Conservation (phyloP, 257 asterid species). For the Misopates orontium region DNA sequence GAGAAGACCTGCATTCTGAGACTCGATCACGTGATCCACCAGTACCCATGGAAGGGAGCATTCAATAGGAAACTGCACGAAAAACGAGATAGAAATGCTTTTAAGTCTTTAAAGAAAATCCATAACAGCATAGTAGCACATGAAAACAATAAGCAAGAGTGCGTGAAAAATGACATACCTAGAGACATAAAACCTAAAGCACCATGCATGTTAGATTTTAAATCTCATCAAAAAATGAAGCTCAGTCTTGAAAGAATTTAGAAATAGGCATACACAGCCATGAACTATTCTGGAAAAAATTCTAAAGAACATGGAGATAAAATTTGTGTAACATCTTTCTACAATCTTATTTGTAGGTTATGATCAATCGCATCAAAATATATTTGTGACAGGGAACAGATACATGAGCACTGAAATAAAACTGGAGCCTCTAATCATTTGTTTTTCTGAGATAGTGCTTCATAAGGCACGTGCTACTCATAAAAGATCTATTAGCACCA, state of each 20-base stretch:
- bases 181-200: conserved; percentile 2
- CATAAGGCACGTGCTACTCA: background rate
- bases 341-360: background rate
- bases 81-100: conserved; percentile 11
- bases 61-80: conserved; percentile 89
- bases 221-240: background rate
- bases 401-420: background rate
- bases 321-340: background rate
- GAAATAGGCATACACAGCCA: background rate
- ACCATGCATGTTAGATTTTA: conserved; percentile 1
- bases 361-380: background rate
- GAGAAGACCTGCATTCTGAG: conserved; percentile 77
- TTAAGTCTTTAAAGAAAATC: conserved; percentile 19
- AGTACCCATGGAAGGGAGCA: conserved; percentile 99
- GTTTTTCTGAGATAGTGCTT: background rate
- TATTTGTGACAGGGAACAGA: conserved; percentile 7
- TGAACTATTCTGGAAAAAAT: background rate
- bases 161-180: conserved; percentile 4
- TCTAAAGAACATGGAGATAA: conserved; percentile 1
- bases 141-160: conserved; percentile 5
- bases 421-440: background rate
- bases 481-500: conserved; percentile 24
- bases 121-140: conserved; percentile 1
- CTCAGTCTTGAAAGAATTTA: background rate
- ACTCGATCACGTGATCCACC: conserved; percentile 89